phyloP scores from a whole-genome alignment of 2,329 filamentous ascomycete genomes.

The Hypomyces rosellus region DNA sequence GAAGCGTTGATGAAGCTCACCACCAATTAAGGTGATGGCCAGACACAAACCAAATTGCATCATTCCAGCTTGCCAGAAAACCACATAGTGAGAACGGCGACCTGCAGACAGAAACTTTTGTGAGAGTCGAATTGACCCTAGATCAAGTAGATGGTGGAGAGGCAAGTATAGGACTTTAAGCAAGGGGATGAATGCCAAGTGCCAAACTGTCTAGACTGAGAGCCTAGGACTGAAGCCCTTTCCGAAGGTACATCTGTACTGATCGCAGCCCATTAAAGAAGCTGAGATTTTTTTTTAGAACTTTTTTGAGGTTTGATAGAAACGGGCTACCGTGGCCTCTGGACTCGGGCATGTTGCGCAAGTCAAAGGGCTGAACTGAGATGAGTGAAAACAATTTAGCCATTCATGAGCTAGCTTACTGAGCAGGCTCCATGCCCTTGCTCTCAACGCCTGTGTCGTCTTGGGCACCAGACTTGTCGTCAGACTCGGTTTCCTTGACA shows the following conservation, averaged over 20 bases:
- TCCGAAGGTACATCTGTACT: not conserved
- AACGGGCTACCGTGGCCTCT: not conserved
- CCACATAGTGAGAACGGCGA: not conserved
- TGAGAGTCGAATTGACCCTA: not conserved
- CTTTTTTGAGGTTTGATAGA: not conserved
- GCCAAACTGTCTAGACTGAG: not conserved
- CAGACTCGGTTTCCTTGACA: not conserved
- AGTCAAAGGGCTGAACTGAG: not conserved
- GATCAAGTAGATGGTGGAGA: not conserved
- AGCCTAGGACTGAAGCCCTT: not conserved
- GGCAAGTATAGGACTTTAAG: not conserved
- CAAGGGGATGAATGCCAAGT: not conserved
- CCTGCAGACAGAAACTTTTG: not conserved
- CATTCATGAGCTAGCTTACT: not conserved
- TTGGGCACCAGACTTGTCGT: not conserved
- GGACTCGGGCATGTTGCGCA: not conserved
- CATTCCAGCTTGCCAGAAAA: not conserved
- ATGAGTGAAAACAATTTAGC: not conserved
- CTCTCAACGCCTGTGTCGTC: not conserved
- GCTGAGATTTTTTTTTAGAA: not conserved
- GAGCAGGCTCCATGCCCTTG: conserved; percentile 2
- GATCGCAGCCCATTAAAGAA: too few species aligned
- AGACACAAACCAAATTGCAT: not conserved
- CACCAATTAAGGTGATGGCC: too few species aligned
- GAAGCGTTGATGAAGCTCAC: too few species aligned